phyloP scores from a whole-genome alignment of 2,329 filamentous ascomycete genomes.

The Setomelanomma holmii region DNA sequence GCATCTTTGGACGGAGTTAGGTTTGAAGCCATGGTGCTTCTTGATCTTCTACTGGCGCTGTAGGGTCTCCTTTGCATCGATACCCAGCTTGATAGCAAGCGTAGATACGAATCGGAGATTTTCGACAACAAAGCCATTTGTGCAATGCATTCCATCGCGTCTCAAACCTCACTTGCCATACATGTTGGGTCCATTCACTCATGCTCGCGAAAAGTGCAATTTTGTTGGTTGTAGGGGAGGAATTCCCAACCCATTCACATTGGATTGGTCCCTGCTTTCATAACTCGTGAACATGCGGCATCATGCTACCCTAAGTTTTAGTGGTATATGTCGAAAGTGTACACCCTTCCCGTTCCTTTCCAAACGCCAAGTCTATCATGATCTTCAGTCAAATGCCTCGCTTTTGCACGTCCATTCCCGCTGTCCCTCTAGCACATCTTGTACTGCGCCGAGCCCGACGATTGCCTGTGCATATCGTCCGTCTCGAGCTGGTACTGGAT shows the following conservation, averaged over 20 bases:
- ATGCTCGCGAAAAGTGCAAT: neutral
- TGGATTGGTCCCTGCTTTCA: slow-evolving; percentile 44
- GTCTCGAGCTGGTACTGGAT: slow-evolving; percentile 84
- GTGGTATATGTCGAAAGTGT: slow-evolving; percentile 15
- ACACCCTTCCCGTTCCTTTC: slow-evolving; percentile 1
- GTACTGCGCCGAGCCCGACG: slow-evolving; percentile 77
- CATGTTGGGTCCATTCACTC: neutral
- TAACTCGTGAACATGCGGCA: slow-evolving; percentile 32
- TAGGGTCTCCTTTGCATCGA: neutral
- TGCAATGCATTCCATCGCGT: too few relatives aligned
- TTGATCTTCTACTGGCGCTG: too few relatives aligned
- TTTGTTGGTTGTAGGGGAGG: slow-evolving; percentile 38
- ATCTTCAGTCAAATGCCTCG: neutral
- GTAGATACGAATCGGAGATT: neutral
- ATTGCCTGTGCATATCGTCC: slow-evolving; percentile 71
- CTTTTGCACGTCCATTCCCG: neutral
- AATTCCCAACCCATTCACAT: slow-evolving; percentile 37
- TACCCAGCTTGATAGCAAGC: slow-evolving; percentile 1
- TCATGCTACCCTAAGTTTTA: slow-evolving; percentile 44
- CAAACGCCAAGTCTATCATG: slow-evolving; percentile 29
- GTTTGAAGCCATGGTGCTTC: too few relatives aligned
- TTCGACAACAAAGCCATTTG: too few relatives aligned
- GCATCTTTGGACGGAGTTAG: too few relatives aligned
- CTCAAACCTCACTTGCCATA: neutral
- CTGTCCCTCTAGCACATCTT: slow-evolving; percentile 62